Evolutionary conservation across 2,329 filamentous ascomycete genomes (phyloP).

Genomic region (Diplodia corticola): DNA sequence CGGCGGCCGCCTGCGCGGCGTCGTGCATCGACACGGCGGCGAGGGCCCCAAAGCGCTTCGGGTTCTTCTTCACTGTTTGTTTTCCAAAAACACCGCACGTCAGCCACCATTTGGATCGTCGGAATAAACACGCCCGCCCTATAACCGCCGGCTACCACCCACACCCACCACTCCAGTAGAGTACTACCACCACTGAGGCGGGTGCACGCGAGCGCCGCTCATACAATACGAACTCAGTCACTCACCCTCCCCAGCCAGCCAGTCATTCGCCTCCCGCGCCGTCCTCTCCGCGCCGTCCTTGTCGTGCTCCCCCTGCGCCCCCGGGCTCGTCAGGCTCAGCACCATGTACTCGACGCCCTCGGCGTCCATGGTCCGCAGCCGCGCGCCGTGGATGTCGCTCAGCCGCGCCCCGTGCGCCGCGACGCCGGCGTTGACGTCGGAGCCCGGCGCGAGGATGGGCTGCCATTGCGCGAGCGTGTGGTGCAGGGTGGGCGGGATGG

Average conservation of each 20-base stretch:
- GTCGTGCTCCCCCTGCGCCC: conserved; percentile 50
- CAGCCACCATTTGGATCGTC: no score
- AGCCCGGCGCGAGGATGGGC: conserved; percentile 58
- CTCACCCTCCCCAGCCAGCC: conserved; percentile 40
- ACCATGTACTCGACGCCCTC: conserved; percentile 52
- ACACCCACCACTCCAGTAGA: no score
- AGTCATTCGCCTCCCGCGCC: conserved; percentile 50
- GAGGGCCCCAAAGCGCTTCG: conserved; percentile 48
- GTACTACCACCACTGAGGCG: no score
- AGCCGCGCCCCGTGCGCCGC: conserved; percentile 58
- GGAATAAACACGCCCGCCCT: no score
- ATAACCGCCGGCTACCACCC: no score
- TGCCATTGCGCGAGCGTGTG: conserved; percentile 66
- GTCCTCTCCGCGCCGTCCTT: conserved; percentile 45
- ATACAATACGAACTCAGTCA: no score
- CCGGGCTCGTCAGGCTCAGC: conserved; percentile 51
- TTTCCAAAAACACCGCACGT: no score
- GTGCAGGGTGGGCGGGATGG: conserved; percentile 59
- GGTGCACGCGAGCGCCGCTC: no score
- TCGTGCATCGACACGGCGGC: conserved; percentile 41
- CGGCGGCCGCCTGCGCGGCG: conserved; percentile 33
- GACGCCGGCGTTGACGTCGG: conserved; percentile 38
- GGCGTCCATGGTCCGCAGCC: conserved; percentile 46
- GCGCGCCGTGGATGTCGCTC: conserved; percentile 45
- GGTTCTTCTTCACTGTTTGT: conserved; percentile 43